Percentiles rank a stretch among this genome's conserved stretches.
These are phyloP conservation scores for Mycena pura DNA, from an alignment of 768 basidiomycete species.

Conservation along the genomic window DNA sequence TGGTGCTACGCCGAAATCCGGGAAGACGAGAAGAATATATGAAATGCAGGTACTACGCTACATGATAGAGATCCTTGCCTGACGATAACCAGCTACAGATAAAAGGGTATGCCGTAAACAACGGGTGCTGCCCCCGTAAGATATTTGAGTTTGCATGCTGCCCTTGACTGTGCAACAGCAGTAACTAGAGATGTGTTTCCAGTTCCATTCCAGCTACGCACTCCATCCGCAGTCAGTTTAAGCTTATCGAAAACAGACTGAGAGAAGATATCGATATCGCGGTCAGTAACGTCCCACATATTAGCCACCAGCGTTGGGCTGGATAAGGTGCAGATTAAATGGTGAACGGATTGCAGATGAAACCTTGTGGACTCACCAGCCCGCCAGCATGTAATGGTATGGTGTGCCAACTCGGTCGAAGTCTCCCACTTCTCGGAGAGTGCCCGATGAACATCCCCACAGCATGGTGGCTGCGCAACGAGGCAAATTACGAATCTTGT, in stretches of 20 bases:
- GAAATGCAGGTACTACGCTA: too few relatives aligned
- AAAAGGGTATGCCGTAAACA: conserved; percentile 95
- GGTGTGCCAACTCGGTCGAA: conserved; percentile 93
- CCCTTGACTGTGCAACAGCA: conserved; percentile 82
- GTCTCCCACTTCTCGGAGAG: conserved; percentile 88
- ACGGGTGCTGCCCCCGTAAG: conserved; percentile 95
- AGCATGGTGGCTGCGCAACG: conserved; percentile 95
- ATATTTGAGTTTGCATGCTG: conserved; percentile 88
- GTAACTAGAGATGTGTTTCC: conserved; percentile 59
- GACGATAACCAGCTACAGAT: conserved; percentile 49
- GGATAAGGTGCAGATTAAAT: conserved; percentile 3
- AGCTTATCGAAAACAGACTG: conserved; percentile 82
- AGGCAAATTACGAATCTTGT: conserved; percentile 80
- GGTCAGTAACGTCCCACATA: conserved; percentile 98
- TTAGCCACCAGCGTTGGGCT: conserved; percentile 95
- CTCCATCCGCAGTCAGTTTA: conserved; percentile 49
- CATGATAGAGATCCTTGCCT: neutral
- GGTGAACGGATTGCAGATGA: too few relatives aligned
- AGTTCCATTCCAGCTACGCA: conserved; percentile 27
- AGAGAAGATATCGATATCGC: conserved; percentile 94
- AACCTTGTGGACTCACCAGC: conserved; percentile 82
- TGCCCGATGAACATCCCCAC: conserved; percentile 98
- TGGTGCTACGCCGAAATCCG: too few relatives aligned
- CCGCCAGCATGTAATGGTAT: conserved; percentile 94
- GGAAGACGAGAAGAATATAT: too few relatives aligned